Conservation (phyloP, 164 flowering plant species). For the Kalanchoe fedtschenkoi region DNA sequence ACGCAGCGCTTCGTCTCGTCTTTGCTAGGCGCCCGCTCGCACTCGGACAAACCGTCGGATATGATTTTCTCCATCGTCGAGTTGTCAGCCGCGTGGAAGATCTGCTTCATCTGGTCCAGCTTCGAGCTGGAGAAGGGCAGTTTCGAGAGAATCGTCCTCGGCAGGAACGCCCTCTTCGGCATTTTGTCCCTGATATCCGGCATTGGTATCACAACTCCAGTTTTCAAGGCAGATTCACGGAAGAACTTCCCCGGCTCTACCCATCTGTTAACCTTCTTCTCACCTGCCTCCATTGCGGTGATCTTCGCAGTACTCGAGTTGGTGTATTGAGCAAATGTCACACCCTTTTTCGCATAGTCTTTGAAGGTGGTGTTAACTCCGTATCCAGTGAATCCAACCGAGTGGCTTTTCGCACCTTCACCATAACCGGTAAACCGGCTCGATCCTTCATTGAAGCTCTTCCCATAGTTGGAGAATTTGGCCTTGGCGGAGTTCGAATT, state of each 20-base stretch:
- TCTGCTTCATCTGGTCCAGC: constrained; percentile 27
- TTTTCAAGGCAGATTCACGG: constrained; percentile 39
- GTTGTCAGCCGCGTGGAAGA: constrained; percentile 41
- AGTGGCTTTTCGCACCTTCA: constrained; percentile 15
- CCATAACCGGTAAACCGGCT: constrained; percentile 46
- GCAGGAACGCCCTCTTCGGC: constrained; percentile 64
- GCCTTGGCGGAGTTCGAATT: constrained; percentile 27
- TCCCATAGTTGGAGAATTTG: constrained; percentile 41
- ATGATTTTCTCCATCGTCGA: constrained; percentile 35
- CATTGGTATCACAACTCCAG: constrained; percentile 48
- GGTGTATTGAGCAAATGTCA: constrained; percentile 24
- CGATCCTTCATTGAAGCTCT: constrained; percentile 43
- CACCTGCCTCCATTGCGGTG: constrained; percentile 13
- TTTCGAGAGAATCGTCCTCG: constrained; percentile 39
- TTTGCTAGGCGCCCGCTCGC: constrained; percentile 45
- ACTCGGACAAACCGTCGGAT: constrained; percentile 27
- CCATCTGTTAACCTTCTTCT: constrained; percentile 42
- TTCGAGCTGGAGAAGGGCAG: constrained; percentile 50
- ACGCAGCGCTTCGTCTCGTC: constrained; percentile 60
- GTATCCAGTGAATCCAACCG: constrained; percentile 31
- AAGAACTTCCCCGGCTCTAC: constrained; percentile 71
- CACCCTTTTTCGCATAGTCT: constrained; percentile 33
- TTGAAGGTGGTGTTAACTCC: constrained; percentile 44
- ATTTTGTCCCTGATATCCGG: constrained; percentile 60
- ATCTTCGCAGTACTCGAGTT: constrained; percentile 15